These are phyloP conservation scores for Malbranchea cinnamomea DNA, from an alignment of 2,329 filamentous ascomycete genomes.

Conservation along the genomic window DNA sequence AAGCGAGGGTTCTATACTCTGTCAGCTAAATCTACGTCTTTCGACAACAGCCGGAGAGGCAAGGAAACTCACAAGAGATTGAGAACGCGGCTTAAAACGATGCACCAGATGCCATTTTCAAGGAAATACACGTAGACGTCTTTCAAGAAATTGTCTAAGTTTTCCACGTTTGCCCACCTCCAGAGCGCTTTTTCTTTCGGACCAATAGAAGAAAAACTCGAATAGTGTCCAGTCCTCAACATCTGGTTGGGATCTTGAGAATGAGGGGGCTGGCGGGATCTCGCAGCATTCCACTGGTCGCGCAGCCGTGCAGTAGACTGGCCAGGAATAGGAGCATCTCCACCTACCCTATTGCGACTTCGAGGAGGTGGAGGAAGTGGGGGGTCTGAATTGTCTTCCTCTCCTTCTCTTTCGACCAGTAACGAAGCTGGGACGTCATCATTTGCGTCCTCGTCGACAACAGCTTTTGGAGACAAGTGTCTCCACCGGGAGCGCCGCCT, in stretches of 20 bases:
- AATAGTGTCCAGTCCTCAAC: constrained; percentile 3
- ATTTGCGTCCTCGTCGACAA: constrained; percentile 14
- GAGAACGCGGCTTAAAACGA: constrained; percentile 55
- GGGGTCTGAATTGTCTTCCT: constrained; percentile 22
- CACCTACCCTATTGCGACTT: constrained; percentile 9
- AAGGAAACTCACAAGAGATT: constrained; percentile 51
- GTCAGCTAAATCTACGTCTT: constrained; percentile 2
- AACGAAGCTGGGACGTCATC: constrained; percentile 46
- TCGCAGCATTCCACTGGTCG: constrained; percentile 37
- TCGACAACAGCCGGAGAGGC: no score
- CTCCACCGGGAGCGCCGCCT: constrained; percentile 21
- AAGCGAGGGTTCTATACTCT: constrained; percentile 53
- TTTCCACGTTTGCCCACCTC: constrained; percentile 83
- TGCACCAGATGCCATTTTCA: constrained; percentile 72
- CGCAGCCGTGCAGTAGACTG: constrained; percentile 27
- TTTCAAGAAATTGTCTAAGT: constrained; percentile 73
- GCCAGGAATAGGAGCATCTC: constrained; percentile 17
- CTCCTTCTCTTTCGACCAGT: constrained; percentile 39
- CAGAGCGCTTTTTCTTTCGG: constrained; percentile 71
- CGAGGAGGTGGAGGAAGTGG: constrained; percentile 24
- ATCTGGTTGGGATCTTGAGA: constrained; percentile 2
- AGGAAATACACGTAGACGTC: constrained; percentile 79
- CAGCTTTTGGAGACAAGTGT: constrained; percentile 14
- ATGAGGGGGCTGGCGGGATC: constrained; percentile 27
- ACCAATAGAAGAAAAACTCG: constrained; percentile 31